Percentiles rank a stretch among this genome's conserved stretches.
These are phyloP conservation scores for Capronia americana DNA, from an alignment of 2,329 filamentous ascomycete genomes.

Conservation along the genomic window DNA sequence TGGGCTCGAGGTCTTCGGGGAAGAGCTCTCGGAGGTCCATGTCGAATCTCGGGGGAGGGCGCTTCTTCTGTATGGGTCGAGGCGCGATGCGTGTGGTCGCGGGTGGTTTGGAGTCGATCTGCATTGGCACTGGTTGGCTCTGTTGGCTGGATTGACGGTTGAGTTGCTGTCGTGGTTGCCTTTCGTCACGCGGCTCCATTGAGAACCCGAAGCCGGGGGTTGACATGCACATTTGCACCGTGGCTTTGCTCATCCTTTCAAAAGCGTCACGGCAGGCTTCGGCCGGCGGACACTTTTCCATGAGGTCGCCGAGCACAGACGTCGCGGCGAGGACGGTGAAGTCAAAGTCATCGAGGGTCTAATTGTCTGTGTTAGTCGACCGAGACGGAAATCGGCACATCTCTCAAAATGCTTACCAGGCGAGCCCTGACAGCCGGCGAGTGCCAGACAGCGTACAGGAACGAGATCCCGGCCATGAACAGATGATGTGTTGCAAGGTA, in stretches of 20 bases:
- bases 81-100: slow-evolving; percentile 23
- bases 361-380: slow-evolving; percentile 32
- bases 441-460: slow-evolving; percentile 97
- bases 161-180: slow-evolving; percentile 38
- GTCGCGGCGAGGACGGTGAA: slow-evolving; percentile 93
- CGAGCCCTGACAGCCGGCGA: slow-evolving; percentile 85
- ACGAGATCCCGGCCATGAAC: slow-evolving; percentile 96
- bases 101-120: slow-evolving; percentile 29
- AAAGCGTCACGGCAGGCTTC: slow-evolving; percentile 95
- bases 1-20: slow-evolving; percentile 49
- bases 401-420: slow-evolving; percentile 65
- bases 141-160: slow-evolving; percentile 46
- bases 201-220: slow-evolving; percentile 76
- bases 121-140: slow-evolving; percentile 34
- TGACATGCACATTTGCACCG: slow-evolving; percentile 90
- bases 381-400: background rate
- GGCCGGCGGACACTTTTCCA: slow-evolving; percentile 92
- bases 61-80: slow-evolving; percentile 33
- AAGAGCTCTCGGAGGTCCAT: slow-evolving; percentile 62
- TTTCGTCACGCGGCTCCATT: slow-evolving; percentile 25
- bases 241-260: slow-evolving; percentile 92
- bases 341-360: slow-evolving; percentile 93
- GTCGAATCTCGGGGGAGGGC: slow-evolving; percentile 63
- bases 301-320: slow-evolving; percentile 87
- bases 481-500: slow-evolving; percentile 94